phyloP scores from a whole-genome alignment of 768 basidiomycete species.

The Termitomyces sp. region DNA sequence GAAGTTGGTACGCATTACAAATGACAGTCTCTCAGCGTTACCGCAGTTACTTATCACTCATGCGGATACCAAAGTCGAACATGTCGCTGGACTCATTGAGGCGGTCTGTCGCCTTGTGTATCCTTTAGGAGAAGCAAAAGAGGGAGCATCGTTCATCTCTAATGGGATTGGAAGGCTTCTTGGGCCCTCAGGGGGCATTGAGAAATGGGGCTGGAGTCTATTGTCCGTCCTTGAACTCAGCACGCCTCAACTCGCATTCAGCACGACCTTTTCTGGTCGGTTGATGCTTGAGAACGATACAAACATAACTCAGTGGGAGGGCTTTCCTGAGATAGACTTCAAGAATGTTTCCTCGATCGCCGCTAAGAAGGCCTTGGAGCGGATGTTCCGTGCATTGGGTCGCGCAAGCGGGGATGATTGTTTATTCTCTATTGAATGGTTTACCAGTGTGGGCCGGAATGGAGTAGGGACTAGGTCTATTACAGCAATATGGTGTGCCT shows the following conservation, averaged over 20 bases:
- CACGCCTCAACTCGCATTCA: constrained; percentile 42
- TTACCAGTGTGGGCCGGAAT: constrained; percentile 47
- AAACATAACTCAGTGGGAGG: constrained; percentile 23
- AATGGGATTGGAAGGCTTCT: constrained; percentile 56
- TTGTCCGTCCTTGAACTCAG: constrained; percentile 76
- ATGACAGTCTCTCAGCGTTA: constrained; percentile 59
- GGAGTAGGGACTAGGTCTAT: constrained; percentile 43
- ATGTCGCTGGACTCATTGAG: constrained; percentile 60
- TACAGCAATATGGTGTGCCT: constrained; percentile 82
- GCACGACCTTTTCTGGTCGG: constrained; percentile 43
- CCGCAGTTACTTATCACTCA: constrained; percentile 67
- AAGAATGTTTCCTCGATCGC: constrained; percentile 47
- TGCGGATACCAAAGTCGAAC: constrained; percentile 70
- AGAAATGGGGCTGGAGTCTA: constrained; percentile 89
- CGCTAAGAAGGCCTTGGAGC: constrained; percentile 49
- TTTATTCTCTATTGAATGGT: constrained; percentile 81
- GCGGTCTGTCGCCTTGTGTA: constrained; percentile 57
- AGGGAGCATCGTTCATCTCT: constrained; percentile 38
- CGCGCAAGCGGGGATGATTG: constrained; percentile 59
- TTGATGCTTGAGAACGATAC: constrained; percentile 52
- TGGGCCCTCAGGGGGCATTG: constrained; percentile 78
- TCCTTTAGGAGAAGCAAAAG: constrained; percentile 9
- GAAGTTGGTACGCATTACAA: constrained; percentile 55
- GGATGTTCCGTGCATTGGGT: constrained; percentile 74
- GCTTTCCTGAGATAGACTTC: constrained; percentile 59